Conservation (phyloP, 2,329 filamentous ascomycete species). For the Sporothrix schenckii region DNA sequence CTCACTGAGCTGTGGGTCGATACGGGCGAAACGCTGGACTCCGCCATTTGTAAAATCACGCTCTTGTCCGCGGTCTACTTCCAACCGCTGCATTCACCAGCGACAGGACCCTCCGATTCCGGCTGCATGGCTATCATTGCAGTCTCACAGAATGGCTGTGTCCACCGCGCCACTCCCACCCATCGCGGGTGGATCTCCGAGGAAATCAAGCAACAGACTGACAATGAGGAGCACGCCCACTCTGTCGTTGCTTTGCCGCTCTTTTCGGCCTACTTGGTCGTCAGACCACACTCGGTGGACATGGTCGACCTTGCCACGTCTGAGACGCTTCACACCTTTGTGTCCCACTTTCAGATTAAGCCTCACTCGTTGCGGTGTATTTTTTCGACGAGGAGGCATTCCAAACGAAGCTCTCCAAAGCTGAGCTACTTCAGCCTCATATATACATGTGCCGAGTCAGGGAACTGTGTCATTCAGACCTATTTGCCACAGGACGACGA, state of each 20-base stretch:
- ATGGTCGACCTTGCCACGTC: conserved; percentile 63
- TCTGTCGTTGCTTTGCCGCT: conserved; percentile 62
- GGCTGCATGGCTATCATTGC: conserved; percentile 49
- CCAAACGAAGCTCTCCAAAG: conserved; percentile 58
- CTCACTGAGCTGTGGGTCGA: conserved; percentile 61
- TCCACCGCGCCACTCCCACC: conserved; percentile 52
- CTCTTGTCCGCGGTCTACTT: conserved; percentile 56
- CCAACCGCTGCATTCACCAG: not conserved
- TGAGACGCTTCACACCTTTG: conserved; percentile 63
- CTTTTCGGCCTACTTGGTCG: conserved; percentile 63
- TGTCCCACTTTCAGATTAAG: conserved; percentile 57
- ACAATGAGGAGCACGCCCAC: conserved; percentile 52
- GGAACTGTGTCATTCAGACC: conserved; percentile 66
- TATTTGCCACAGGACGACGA: conserved; percentile 59
- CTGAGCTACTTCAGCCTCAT: conserved; percentile 66
- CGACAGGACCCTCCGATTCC: not conserved
- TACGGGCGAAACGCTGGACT: conserved; percentile 48
- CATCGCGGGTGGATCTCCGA: conserved; percentile 55
- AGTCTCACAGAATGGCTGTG: conserved; percentile 54
- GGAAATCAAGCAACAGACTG: conserved; percentile 48
- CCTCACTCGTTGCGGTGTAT: conserved; percentile 63
- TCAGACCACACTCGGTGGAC: conserved; percentile 59
- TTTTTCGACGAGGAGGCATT: conserved; percentile 56
- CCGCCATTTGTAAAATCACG: conserved; percentile 56
- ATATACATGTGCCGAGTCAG: conserved; percentile 62